Evolutionary conservation across 225 moss, liverwort and hornwort genomes (phyloP).

Genomic region (Marchantia polymorpha): DNA sequence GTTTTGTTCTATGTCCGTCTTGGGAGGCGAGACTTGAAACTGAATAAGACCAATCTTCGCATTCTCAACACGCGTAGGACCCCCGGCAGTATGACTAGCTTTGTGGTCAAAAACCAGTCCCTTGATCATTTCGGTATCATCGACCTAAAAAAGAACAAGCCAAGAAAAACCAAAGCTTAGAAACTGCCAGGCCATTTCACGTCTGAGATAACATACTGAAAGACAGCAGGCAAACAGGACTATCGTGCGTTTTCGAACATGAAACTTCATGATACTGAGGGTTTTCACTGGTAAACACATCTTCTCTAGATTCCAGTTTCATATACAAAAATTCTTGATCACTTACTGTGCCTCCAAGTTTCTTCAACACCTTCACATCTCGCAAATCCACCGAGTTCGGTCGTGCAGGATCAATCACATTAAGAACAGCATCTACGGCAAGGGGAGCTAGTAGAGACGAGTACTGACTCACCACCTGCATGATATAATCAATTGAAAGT

Average conservation of each 20-base stretch:
- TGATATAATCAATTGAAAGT: neutral
- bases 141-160: slow-evolving; percentile 49
- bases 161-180: neutral
- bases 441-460: slow-evolving; percentile 86
- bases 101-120: slow-evolving; percentile 93
- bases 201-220: too few species aligned
- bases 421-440: slow-evolving; percentile 87
- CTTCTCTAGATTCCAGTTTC: too few species aligned
- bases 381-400: slow-evolving; percentile 80
- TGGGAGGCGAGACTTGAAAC: slow-evolving; percentile 93
- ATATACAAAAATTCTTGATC: neutral
- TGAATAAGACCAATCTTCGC: slow-evolving; percentile 93
- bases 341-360: slow-evolving; percentile 90
- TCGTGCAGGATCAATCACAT: slow-evolving; percentile 72
- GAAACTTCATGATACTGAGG: too few species aligned
- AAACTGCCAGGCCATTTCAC: too few species aligned
- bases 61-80: slow-evolving; percentile 80
- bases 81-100: slow-evolving; percentile 95
- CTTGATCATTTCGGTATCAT: slow-evolving; percentile 92
- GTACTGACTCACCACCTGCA: slow-evolving; percentile 96
- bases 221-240: too few species aligned
- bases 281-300: too few species aligned
- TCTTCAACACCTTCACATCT: slow-evolving; percentile 93
- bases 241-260: too few species aligned
- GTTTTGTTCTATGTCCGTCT: slow-evolving; percentile 95